Evolutionary conservation across 306 rosid species (phyloP), one percentile per base, ranked within the genome.

Genomic region (Purshia tridentata): DNA sequence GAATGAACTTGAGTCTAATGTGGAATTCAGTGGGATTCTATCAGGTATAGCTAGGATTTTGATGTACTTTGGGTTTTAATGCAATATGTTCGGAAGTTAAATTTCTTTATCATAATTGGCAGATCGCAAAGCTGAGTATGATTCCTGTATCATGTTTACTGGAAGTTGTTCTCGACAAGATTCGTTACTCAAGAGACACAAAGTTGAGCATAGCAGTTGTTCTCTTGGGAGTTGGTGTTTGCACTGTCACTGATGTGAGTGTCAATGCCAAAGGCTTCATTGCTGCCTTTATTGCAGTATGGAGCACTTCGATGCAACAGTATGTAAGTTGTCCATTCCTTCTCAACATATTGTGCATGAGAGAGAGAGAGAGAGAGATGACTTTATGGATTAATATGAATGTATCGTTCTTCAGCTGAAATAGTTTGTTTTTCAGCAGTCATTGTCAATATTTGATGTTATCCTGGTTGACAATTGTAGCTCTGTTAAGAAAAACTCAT

Each of bases 11-110:
- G 70, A 92, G 96, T 81, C 86, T 92, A 73, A 92, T 92, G 98
- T 92, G 91, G 98, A 92, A 92, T 81, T 90, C 97, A 15, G 98
- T 92, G 80, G 98, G 97, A 84, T 92, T 90, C 88, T 88, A 92
- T 83, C 97, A 92, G 89, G 98, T 87, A 77, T 81, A 77, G 70
- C 75, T 47, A 14, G 23, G 64, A 48, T 7, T 39, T 55, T 42
- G 5, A 5, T 50, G 2, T 7, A 11, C 37, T 67, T 58, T 56
- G 19, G 48, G 78, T 78, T 29, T 82, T 56, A 6, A n/a, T 69
- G 9, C 57, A 70, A 19, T 74, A 53, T 29, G 57, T 76, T 64
- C 56, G 61, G 63, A 60, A 52, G 77, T 74, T 83, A 65, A 72
- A 65, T 72, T 78, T 70, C 75, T 10, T 16, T 47, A 65, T 44